Evolutionary conservation across 2,329 filamentous ascomycete species (phyloP).

Genomic region (Hirsutella minnesotensis): DNA sequence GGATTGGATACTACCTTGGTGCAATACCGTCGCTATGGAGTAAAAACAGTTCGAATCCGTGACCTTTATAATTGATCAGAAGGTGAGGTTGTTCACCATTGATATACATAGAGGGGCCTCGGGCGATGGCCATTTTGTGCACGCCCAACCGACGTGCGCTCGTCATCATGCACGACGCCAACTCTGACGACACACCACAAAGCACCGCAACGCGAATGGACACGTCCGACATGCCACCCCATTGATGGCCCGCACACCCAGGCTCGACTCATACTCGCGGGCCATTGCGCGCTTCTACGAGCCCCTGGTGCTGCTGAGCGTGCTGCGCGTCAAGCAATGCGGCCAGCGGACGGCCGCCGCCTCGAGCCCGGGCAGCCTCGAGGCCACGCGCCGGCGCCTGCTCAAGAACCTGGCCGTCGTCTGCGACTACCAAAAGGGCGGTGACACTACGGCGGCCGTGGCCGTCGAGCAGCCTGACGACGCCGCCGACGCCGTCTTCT

Average conservation of each 20-base stretch:
- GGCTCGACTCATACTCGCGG: conserved; percentile 5
- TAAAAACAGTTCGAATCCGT: no score
- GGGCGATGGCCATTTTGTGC: no score
- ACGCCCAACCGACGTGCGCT: no score
- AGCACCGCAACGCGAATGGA: no score
- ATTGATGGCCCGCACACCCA: conserved; percentile 7
- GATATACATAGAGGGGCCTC: no score
- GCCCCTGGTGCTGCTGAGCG: conserved; percentile 8
- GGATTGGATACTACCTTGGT: no score
- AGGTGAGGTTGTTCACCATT: no score
- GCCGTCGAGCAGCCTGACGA: conserved; percentile 22
- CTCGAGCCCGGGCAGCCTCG: neutral
- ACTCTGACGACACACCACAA: no score
- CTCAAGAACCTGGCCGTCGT: conserved; percentile 29
- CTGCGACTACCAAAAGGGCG: conserved; percentile 34
- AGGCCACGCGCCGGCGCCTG: conserved; percentile 14
- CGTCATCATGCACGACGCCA: no score
- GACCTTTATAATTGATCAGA: no score
- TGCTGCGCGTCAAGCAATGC: conserved; percentile 4
- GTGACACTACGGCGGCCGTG: conserved; percentile 30
- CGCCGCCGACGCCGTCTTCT: conserved; percentile 25
- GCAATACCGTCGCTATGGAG: no score
- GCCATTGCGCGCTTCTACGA: conserved; percentile 12
- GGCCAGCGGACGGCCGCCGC: neutral
- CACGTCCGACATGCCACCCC: neutral